Evolutionary conservation across 1,284 basidiomycete species (phyloP).

Genomic region (Cryptococcus sp.): DNA sequence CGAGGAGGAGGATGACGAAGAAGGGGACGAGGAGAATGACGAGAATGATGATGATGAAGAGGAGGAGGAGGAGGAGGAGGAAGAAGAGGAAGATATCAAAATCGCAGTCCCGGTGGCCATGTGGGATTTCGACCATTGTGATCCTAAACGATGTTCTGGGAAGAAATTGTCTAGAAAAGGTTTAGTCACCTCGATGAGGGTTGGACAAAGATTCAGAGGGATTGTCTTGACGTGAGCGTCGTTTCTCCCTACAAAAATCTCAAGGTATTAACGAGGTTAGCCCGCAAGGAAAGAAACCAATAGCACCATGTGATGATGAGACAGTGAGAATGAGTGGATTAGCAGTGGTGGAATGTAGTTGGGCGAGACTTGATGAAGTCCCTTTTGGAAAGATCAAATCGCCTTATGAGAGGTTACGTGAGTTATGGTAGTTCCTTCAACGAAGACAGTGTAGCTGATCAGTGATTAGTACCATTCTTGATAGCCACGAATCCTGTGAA

Average conservation of each 20-base stretch:
- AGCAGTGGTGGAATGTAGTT: slow-evolving; percentile 95
- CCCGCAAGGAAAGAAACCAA: slow-evolving; percentile 74
- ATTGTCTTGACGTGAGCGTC: slow-evolving; percentile 80
- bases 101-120: slow-evolving; percentile 74
- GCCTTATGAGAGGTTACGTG: slow-evolving; percentile 83
- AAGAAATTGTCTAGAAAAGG: slow-evolving; percentile 87
- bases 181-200: slow-evolving; percentile 73
- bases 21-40: slow-evolving; percentile 35
- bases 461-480: slow-evolving; percentile 73
- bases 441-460: background rate
- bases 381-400: slow-evolving; percentile 91
- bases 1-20: slow-evolving; percentile 39
- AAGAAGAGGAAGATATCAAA: slow-evolving; percentile 24
- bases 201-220: slow-evolving; percentile 84
- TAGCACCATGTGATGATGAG: slow-evolving; percentile 81
- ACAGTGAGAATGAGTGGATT: slow-evolving; percentile 71
- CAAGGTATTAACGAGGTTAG: slow-evolving; percentile 48
- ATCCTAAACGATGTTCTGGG: slow-evolving; percentile 88
- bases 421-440: slow-evolving; percentile 39
- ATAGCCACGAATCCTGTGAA: slow-evolving; percentile 90
- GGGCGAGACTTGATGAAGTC: slow-evolving; percentile 90
- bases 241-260: background rate
- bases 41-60: slow-evolving; percentile 36
- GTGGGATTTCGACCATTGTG: slow-evolving; percentile 98
- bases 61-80: slow-evolving; percentile 40